These are phyloP conservation scores for Torrubiellomyces zombiae DNA, from an alignment of 2,329 filamentous ascomycete genomes.

Conservation along the genomic window DNA sequence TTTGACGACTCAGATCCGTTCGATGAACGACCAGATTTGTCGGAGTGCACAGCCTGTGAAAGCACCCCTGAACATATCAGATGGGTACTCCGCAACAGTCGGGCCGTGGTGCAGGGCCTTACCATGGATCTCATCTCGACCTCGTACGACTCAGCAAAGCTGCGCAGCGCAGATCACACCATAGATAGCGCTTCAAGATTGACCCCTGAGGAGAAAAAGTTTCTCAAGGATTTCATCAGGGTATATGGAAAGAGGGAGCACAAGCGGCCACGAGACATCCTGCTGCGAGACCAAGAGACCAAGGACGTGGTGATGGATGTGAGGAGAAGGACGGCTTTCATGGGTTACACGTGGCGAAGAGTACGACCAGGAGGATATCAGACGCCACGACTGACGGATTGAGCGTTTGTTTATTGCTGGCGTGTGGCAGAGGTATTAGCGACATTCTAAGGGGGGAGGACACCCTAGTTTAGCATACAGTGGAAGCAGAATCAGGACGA, in stretches of 20 bases:
- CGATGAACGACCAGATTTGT: slow-evolving; percentile 40
- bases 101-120: slow-evolving; percentile 22
- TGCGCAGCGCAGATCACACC: slow-evolving; percentile 31
- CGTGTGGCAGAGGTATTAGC: too few relatives aligned
- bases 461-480: too few relatives aligned
- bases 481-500: too few relatives aligned
- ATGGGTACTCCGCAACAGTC: slow-evolving; percentile 20
- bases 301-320: slow-evolving; percentile 57
- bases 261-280: slow-evolving; percentile 68
- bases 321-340: slow-evolving; percentile 67
- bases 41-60: slow-evolving; percentile 14
- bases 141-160: slow-evolving; percentile 30
- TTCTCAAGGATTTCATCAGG: slow-evolving; percentile 33
- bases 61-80: slow-evolving; percentile 15
- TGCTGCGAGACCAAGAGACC: slow-evolving; percentile 57
- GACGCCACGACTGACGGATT: slow-evolving; percentile 4
- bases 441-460: too few relatives aligned
- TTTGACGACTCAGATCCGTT: slow-evolving; percentile 73
- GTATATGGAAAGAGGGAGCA: slow-evolving; percentile 46
- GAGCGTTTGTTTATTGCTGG: too few relatives aligned
- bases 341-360: slow-evolving; percentile 74
- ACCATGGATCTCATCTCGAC: slow-evolving; percentile 27
- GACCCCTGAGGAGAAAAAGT: slow-evolving; percentile 19
- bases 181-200: slow-evolving; percentile 23
- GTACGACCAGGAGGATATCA: slow-evolving; percentile 18